A percentile compares a stretch with the other conserved stretches of the same genome.
These are phyloP conservation scores for Mikania micrantha DNA, from an alignment of 129 eudicot genomes.

Conservation along the genomic window DNA sequence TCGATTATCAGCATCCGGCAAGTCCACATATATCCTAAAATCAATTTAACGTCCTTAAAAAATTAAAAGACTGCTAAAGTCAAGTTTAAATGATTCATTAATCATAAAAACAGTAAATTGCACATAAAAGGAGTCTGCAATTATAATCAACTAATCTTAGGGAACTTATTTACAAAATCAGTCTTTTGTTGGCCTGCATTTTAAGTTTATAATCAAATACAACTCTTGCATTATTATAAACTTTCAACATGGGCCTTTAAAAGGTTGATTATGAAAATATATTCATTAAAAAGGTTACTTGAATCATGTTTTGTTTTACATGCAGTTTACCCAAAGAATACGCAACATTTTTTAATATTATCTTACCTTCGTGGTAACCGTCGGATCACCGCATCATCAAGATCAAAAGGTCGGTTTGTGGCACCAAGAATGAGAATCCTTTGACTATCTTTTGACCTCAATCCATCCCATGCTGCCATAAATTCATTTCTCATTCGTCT, in stretches of 20 bases:
- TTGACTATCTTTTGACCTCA: slow-evolving; percentile 94
- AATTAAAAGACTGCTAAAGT: background rate
- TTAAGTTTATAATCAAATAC: background rate
- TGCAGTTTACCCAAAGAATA: background rate
- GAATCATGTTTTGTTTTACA: background rate
- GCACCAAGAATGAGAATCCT: slow-evolving; percentile 95
- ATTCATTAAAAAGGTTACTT: background rate
- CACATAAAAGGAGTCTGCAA: background rate
- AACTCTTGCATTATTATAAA: background rate
- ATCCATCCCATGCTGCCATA: slow-evolving; percentile 99
- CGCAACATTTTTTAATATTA: background rate
- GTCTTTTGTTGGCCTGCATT: background rate
- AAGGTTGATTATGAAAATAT: background rate
- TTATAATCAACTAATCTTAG: background rate
- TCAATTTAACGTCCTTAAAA: background rate
- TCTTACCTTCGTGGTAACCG: slow-evolving; percentile 86
- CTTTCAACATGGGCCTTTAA: background rate
- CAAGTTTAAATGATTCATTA: background rate
- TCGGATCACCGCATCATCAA: slow-evolving; percentile 99
- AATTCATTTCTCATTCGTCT: slow-evolving; percentile 97
- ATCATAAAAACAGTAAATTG: background rate
- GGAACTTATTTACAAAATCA: background rate
- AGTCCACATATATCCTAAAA: slow-evolving; percentile 84
- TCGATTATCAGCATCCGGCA: slow-evolving; percentile 92
- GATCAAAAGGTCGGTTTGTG: slow-evolving; percentile 96